phyloP scores from a whole-genome alignment of 768 basidiomycete genomes.

The Boletus speciosus region DNA sequence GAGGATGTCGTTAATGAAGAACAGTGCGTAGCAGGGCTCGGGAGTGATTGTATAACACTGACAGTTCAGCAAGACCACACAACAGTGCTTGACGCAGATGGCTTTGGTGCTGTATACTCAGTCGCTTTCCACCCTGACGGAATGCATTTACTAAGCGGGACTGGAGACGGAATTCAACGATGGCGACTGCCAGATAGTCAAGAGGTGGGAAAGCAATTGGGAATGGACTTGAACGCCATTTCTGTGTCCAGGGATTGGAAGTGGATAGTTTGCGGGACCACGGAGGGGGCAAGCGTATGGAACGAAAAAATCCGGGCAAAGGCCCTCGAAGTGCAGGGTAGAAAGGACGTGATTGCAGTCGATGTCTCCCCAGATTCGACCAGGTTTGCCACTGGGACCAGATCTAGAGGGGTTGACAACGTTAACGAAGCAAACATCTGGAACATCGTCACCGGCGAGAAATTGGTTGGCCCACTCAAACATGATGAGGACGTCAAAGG shows the following conservation, averaged over 20 bases:
- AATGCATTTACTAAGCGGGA: not conserved
- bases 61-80: not conserved
- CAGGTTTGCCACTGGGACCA: not conserved
- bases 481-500: not conserved
- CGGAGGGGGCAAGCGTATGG: not conserved
- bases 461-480: not conserved
- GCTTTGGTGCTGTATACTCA: too few relatives aligned
- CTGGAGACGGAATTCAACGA: not conserved
- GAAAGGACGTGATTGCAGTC: rapidly evolving
- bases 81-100: too few relatives aligned
- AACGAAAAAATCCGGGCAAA: not conserved
- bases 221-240: not conserved
- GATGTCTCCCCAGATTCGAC: not conserved
- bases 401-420: too few relatives aligned
- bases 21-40: too few relatives aligned
- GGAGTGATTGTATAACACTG: not conserved
- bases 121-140: not conserved
- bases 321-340: not conserved
- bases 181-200: not conserved
- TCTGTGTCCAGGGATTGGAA: not conserved
- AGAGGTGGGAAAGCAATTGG: not conserved
- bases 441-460: not conserved
- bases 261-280: not conserved
- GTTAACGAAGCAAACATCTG: not conserved
- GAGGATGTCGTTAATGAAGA: too few relatives aligned